These are phyloP conservation scores for Novymonas esmeraldas DNA, from an alignment of 208 protist species.

Conservation along the genomic window DNA sequence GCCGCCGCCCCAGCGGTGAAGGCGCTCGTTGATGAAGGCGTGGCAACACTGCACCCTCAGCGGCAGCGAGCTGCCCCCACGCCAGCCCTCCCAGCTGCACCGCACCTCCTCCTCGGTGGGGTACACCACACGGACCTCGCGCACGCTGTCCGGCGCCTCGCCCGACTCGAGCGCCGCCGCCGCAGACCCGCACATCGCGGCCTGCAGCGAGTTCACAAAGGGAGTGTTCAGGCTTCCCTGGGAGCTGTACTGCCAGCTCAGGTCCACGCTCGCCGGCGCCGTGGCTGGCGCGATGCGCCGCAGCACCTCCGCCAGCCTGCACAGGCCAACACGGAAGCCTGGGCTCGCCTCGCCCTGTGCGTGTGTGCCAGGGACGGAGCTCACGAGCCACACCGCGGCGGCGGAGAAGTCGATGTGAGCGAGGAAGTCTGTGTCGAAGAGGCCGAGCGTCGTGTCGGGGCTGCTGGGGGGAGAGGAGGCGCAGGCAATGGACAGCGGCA, in stretches of 20 bases:
- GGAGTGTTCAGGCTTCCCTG: constrained; percentile 58
- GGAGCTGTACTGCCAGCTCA: constrained; percentile 89
- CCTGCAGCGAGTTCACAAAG: constrained; percentile 54
- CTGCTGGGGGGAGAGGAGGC: too few relatives aligned
- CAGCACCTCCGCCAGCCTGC: constrained; percentile 35
- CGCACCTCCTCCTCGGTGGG: constrained; percentile 84
- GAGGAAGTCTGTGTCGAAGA: constrained; percentile 45
- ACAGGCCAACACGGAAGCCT: constrained; percentile 40
- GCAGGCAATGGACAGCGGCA: constrained; percentile 8
- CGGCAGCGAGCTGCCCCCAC: constrained; percentile 74
- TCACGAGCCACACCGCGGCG: constrained; percentile 61
- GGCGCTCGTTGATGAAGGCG: constrained; percentile 65
- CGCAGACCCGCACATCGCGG: constrained; percentile 39
- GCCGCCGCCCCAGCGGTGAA: constrained; percentile 62
- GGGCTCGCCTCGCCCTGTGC: constrained; percentile 16
- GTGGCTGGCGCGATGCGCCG: neutral
- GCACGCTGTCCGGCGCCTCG: neutral
- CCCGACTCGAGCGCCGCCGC: constrained; percentile 1
- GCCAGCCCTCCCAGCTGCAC: constrained; percentile 73
- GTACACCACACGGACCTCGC: constrained; percentile 70
- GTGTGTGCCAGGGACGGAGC: constrained; percentile 67
- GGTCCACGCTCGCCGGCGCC: constrained; percentile 1
- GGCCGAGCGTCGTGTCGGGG: too few relatives aligned
- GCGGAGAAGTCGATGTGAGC: constrained; percentile 62
- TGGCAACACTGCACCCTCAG: constrained; percentile 53